Conservation (phyloP, 2,329 filamentous ascomycete genomes). For the Aspergillus tubingensis region DNA sequence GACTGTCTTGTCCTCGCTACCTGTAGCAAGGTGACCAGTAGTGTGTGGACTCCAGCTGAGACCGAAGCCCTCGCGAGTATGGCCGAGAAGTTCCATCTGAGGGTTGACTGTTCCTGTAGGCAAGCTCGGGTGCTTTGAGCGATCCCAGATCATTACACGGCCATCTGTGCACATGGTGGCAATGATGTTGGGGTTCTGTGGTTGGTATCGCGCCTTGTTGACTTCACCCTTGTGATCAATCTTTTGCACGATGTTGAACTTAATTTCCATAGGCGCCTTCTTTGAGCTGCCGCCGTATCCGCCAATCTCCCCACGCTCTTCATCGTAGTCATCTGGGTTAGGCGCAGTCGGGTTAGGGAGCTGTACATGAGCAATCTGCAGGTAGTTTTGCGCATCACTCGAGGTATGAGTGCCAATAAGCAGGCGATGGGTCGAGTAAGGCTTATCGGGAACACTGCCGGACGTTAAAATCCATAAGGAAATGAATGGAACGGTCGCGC, state of each 20-base stretch:
- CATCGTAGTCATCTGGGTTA: constrained; percentile 83
- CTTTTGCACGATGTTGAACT: constrained; percentile 89
- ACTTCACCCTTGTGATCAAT: constrained; percentile 97
- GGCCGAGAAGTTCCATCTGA: constrained; percentile 82
- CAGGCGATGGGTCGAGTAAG: constrained; percentile 82
- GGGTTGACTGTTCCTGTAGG: constrained; percentile 75
- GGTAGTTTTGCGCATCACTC: constrained; percentile 79
- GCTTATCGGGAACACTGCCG: constrained; percentile 72
- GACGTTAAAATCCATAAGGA: constrained; percentile 1
- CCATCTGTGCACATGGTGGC: constrained; percentile 89
- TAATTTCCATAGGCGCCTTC: constrained; percentile 70
- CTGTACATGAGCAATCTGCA: constrained; percentile 92
- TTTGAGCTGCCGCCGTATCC: constrained; percentile 76
- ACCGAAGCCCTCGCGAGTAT: constrained; percentile 86
- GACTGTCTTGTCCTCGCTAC: constrained; percentile 89
- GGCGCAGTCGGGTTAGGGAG: constrained; percentile 75
- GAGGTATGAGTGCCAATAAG: constrained; percentile 95
- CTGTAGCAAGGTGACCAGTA: constrained; percentile 80
- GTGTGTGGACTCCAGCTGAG: constrained; percentile 88
- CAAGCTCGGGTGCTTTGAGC: constrained; percentile 83
- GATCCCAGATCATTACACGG: constrained; percentile 88
- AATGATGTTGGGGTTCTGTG: constrained; percentile 95
- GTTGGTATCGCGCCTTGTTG: constrained; percentile 97
- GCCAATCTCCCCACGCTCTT: constrained; percentile 88
- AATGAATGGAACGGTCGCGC: constrained; percentile 19